Evolutionary conservation across 2,329 filamentous ascomycete species (phyloP).

Genomic region (Xylaria sp.): DNA sequence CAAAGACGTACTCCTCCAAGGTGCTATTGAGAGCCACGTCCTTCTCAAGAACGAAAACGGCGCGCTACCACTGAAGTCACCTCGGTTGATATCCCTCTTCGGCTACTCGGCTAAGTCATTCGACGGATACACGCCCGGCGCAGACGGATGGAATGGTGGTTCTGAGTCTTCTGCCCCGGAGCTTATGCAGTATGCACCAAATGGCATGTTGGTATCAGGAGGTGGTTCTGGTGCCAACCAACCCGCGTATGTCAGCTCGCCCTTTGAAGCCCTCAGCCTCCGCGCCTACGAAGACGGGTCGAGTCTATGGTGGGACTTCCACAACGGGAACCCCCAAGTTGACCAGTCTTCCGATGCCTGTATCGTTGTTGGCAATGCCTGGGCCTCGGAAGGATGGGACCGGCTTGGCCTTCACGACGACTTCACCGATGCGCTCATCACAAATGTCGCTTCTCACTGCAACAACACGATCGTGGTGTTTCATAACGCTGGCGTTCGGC

Average conservation of each 20-base stretch:
- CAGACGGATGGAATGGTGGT: conserved; percentile 31
- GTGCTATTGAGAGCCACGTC: conserved; percentile 57
- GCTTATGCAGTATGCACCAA: conserved; percentile 37
- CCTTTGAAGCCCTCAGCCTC: conserved; percentile 38
- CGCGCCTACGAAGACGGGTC: conserved; percentile 42
- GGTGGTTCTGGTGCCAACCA: conserved; percentile 30
- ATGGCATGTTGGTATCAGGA: conserved; percentile 39
- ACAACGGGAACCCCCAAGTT: conserved; percentile 36
- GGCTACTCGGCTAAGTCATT: conserved; percentile 53
- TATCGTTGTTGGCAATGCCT: conserved; percentile 51
- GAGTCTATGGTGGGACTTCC: conserved; percentile 44
- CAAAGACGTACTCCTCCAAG: conserved; percentile 42
- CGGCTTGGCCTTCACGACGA: conserved; percentile 55
- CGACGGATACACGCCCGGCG: conserved; percentile 34
- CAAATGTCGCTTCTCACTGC: conserved; percentile 45
- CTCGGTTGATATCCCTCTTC: conserved; percentile 50
- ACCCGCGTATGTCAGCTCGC: conserved; percentile 37
- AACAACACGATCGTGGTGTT: conserved; percentile 59
- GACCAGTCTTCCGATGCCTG: conserved; percentile 50
- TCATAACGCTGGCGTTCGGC: conserved; percentile 55
- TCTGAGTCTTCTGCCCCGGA: conserved; percentile 27
- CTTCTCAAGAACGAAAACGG: conserved; percentile 56
- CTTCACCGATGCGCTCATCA: conserved; percentile 45
- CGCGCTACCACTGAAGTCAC: conserved; percentile 48
- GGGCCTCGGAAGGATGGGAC: conserved; percentile 60